Conservation (phyloP, 2,329 filamentous ascomycete genomes). For the Coleophoma cylindrospora region DNA sequence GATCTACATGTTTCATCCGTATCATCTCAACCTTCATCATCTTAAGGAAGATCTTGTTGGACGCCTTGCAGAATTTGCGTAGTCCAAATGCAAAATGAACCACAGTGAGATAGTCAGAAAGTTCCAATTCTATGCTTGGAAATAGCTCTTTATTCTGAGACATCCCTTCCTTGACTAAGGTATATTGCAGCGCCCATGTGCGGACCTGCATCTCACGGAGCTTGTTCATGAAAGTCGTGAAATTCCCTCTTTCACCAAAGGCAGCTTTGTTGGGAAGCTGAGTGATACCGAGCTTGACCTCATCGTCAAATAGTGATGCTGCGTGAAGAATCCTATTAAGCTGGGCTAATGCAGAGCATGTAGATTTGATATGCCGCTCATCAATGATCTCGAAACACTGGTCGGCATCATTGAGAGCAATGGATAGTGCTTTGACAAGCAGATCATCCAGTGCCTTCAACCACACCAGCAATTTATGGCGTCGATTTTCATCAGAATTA, state of each 20-base stretch:
- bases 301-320: slow-evolving; percentile 78
- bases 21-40: slow-evolving; percentile 84
- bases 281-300: slow-evolving; percentile 71
- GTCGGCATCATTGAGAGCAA: slow-evolving; percentile 59
- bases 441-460: slow-evolving; percentile 76
- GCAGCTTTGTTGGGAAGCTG: slow-evolving; percentile 53
- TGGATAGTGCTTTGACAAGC: slow-evolving; percentile 63
- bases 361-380: slow-evolving; percentile 68
- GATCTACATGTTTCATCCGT: slow-evolving; percentile 68
- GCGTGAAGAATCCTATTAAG: slow-evolving; percentile 73
- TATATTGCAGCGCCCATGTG: slow-evolving; percentile 84
- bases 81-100: slow-evolving; percentile 82
- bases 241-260: slow-evolving; percentile 32
- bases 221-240: slow-evolving; percentile 57
- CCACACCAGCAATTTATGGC: slow-evolving; percentile 66
- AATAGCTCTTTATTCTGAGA: slow-evolving; percentile 61
- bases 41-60: slow-evolving; percentile 83
- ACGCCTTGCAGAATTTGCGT: slow-evolving; percentile 78
- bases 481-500: slow-evolving; percentile 57
- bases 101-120: slow-evolving; percentile 73
- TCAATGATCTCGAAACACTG: slow-evolving; percentile 81
- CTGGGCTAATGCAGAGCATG: slow-evolving; percentile 66
- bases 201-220: slow-evolving; percentile 84
- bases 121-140: slow-evolving; percentile 61
- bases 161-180: slow-evolving; percentile 70